Evolutionary conservation across 2,329 filamentous ascomycete species (phyloP), one percentile per base, ranked within the genome.

Genomic region (Fusarium pseudograminearum): DNA sequence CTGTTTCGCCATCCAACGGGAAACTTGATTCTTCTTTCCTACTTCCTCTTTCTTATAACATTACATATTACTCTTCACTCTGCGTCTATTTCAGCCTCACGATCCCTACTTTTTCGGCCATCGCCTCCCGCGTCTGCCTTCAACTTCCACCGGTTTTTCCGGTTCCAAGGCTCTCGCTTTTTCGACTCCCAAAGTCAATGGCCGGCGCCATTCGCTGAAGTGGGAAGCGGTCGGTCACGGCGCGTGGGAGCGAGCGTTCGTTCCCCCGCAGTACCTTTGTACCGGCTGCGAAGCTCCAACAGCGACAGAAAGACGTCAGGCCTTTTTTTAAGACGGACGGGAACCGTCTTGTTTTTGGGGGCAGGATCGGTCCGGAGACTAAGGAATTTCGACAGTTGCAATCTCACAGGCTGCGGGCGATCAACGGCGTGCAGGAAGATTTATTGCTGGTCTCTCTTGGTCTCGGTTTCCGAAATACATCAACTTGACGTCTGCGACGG

Each of bases 191-290:
- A 61, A 78, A 76, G 84, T 83, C 84, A 85, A 89, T 89, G 87
- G 83, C 83, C 84, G 81, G 83, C 79, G 80, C 83, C 81, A 83
- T 83, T 80, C 82, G 83, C 78, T 88, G 87, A 83, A 61, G 76
- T 78, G 80, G 78, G 76, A 79, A 80, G 67, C 83, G 83, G 84
- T 84, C 83, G 83, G 84, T 84, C 84, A 83, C 84, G 85, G 83
- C 85, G 84, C 83, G 84, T 84, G 85, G 84, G 84, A 85, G 79
- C 79, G 48, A 52, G 48, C 48, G 47, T 52, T 52, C 48, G 83
- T 84, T 85, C 84, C 85, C 85, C 85, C 85, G 85, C 85, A 86
- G 83, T 83, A 83, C 83, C 83, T 71, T 51, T 78, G 83, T 73
- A 78, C 73, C 74, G 72, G 72, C 74, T 71, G 69, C 70, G 65